Evolutionary conservation across 2,329 filamentous ascomycete species (phyloP).

Genomic region (Fusarium duplospermum): DNA sequence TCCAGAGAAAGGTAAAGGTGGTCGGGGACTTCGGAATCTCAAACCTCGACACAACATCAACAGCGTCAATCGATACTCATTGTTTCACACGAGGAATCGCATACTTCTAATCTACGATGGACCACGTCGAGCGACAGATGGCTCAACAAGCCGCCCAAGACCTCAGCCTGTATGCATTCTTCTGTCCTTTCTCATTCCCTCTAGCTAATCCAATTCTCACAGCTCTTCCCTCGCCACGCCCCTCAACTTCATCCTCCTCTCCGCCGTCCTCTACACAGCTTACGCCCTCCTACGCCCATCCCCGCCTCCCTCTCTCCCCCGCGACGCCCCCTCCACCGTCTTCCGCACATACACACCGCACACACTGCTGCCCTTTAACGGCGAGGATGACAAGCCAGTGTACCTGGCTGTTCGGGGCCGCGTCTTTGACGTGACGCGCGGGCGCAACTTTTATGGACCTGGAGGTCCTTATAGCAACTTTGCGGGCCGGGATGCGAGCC

Average conservation of each 20-base stretch:
- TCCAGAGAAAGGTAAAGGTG: constrained; percentile 24
- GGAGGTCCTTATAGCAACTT: constrained; percentile 97
- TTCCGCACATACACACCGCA: constrained; percentile 79
- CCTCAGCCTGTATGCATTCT: constrained; percentile 49
- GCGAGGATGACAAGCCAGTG: constrained; percentile 77
- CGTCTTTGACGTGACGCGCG: constrained; percentile 89
- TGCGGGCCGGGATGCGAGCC: constrained; percentile 88
- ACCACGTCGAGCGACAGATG: constrained; percentile 68
- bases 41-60: not conserved
- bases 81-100: not conserved
- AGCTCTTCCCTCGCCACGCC: constrained; percentile 66
- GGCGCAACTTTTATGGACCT: constrained; percentile 95
- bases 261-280: constrained; percentile 67
- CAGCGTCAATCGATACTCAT: not conserved
- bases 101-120: constrained; percentile 55
- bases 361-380: constrained; percentile 88
- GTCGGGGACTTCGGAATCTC: constrained; percentile 24
- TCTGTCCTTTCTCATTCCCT: not conserved
- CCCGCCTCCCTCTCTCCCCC: constrained; percentile 59
- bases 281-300: constrained; percentile 66
- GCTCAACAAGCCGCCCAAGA: constrained; percentile 63
- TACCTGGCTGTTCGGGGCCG: constrained; percentile 92
- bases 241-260: constrained; percentile 71
- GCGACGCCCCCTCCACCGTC: constrained; percentile 67
- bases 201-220: constrained; percentile 8